A percentile compares a stretch with the other conserved stretches of the same genome.
Conservation (phyloP, 2,329 filamentous ascomycete genomes). For the Monilinia vaccinii-corymbosi region DNA sequence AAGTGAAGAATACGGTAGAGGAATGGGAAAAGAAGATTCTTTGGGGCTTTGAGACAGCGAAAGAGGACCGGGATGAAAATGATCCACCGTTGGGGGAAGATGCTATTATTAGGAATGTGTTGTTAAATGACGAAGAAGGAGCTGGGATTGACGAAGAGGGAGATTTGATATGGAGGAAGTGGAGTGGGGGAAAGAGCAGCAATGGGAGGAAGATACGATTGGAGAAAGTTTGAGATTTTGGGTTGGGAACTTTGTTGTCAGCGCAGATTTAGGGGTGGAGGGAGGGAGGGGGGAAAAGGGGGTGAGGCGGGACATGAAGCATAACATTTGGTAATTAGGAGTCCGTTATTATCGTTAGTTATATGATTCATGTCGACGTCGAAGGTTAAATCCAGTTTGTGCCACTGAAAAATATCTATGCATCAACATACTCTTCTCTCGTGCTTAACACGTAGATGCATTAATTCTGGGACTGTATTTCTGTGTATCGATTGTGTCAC, state of each 20-base stretch:
- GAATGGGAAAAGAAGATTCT: not conserved
- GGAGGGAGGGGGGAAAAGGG: too few species aligned
- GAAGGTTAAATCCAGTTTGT: not conserved
- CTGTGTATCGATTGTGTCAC: too few species aligned
- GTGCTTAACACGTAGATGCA: too few species aligned
- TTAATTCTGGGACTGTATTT: too few species aligned
- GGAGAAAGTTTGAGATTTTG: not conserved
- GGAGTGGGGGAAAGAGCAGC: not conserved
- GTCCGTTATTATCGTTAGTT: not conserved
- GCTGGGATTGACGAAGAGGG: not conserved
- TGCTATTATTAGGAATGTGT: not conserved
- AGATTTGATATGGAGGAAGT: not conserved
- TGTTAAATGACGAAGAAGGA: not conserved
- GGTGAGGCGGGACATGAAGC: not conserved
- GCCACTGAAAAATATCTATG: not conserved
- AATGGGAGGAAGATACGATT: not conserved
- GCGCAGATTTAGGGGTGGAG: not conserved
- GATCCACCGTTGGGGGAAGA: not conserved
- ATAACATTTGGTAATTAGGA: not conserved
- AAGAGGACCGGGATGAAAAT: not conserved
- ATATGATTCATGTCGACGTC: not conserved
- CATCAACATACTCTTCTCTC: not conserved
- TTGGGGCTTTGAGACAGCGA: not conserved
- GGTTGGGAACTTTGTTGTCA: not conserved
- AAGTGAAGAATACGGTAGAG: not conserved